Evolutionary conservation across 768 basidiomycete species (phyloP), one percentile per base, ranked within the genome.

Genomic region (Suillus tomentosus): DNA sequence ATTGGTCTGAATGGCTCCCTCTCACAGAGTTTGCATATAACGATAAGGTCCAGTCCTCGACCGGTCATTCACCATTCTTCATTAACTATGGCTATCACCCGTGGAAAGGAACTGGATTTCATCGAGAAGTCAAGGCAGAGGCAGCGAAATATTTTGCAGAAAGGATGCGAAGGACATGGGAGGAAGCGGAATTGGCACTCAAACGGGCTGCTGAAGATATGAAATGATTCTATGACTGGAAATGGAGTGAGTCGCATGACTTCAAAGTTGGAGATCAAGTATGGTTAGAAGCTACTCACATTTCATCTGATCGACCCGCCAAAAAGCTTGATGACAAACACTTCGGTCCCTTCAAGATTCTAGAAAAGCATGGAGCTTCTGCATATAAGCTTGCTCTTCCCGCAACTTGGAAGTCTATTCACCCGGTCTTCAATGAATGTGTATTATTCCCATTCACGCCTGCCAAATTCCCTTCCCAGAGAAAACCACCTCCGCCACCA

Each of bases 1-100:
- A 79, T 40, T 82, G 82, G 81, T n/a, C 60, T 0, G 59, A 72
- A 2, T 74, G 75, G 59, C 66, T 82, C 0, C 67, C 76, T 0
- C 40, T 76, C 0, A 74, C 78, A 0, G 70, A 74, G 56, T 79
- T 79, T 48, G 53, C 71, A 0, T 78, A 79, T 65, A 79, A 79
- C 62, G 74, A 77, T 64, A 45, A 70, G 2, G 27, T 27, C 27
- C 27, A 27, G 27, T 27, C 71, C 0, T 63, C 76, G 1, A 80
- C 74, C 1, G 60, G 67, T 9, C 40, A 65, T 11, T 67, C 79
- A 0, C 81, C 82, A 0, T 79, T 80, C 69, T 70, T 61, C 39
- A 0, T 47, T 1, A 47, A 47, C 40, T 60, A 69, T 17, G 76
- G 76, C 0, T 65, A 22, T 24, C 61, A 76, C n/a, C 66, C 71